Base-by-base conservation (phyloP, 176 grass and related monocot genomes). In the Carex scoparia region DNA sequence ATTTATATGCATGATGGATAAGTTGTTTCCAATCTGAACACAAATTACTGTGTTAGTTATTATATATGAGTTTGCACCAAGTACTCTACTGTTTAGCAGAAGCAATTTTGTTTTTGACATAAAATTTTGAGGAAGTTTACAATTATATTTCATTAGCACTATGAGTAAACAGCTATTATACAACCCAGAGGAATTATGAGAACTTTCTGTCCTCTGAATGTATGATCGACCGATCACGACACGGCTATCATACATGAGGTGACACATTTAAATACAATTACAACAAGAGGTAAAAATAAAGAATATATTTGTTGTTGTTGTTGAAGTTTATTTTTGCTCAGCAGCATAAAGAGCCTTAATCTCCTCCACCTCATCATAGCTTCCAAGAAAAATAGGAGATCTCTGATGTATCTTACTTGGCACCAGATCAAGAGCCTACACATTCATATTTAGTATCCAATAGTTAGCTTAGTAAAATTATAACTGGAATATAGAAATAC, bases 391-490 rank as follows among this genome's bases (percentile, higher is more conserved):
- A 76, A 99, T 80, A 0, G 97, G 93, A 18, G 97, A 92, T 58
- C 97, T 99, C 48, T 96, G 48, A 64, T 99, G 97, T 80, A 99
- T 99, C 3, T 91, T 88, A 56, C 87, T 94, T 10, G 97, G 97
- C 57, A 99, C 84, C 46, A 99, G 86, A 59, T 99, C 97, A 19
- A 99, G 91, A 2, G 93, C 94, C 97, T 99, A 85, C 83, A 85
- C 83, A 77, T 64, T 42, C 18, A 86, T 30, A 7, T 27, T 51
- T 18, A 79, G 19, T 18, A 3, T 65, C 3, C 32, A 38, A 65
- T 27, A 44, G 11, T 81, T 56, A 83, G 31, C 53, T 59, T 12
- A 81, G 35, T 81, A 38, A 81, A 59, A 59, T 62, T 62, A 10
- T 16, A 46, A 46, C 37, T 46, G 11, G 2, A 58, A 10, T 79